Percentiles rank a stretch among this genome's conserved stretches.
phyloP scores from a whole-genome alignment of 352 stramenopile species.

The Globisporangium nodosum region DNA sequence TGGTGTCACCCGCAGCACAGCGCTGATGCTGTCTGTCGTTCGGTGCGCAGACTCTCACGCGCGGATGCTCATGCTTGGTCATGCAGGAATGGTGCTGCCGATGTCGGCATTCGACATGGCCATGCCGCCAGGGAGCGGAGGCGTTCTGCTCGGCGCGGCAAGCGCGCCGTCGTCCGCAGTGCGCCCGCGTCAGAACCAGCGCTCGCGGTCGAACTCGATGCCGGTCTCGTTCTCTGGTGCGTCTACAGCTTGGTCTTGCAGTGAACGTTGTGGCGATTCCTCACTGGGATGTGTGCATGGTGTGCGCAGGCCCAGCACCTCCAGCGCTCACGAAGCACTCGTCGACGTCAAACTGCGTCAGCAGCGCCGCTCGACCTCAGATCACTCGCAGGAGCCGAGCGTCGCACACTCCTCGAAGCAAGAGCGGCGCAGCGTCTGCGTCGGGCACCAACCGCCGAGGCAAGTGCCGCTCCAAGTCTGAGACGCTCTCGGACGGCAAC shows the following conservation, averaged over 20 bases:
- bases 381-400: conserved; percentile 28
- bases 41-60: background rate
- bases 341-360: conserved; percentile 2
- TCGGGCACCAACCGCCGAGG: conserved; percentile 19
- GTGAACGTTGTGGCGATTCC: no score
- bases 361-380: conserved; percentile 6
- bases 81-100: conserved; percentile 8
- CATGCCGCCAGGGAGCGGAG: background rate
- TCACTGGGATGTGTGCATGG: background rate
- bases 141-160: background rate
- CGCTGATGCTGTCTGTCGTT: background rate
- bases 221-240: conserved; percentile 37
- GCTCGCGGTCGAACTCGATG: conserved; percentile 75
- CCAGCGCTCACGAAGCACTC: conserved; percentile 4
- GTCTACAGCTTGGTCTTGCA: background rate
- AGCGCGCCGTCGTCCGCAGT: background rate
- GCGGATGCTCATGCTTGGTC: background rate
- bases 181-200: conserved; percentile 27
- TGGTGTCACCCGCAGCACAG: background rate
- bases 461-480: conserved; percentile 60
- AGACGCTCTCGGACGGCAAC: conserved; percentile 38
- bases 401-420: conserved; percentile 28
- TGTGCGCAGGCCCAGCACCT: background rate
- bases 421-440: background rate
- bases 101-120: conserved; percentile 8